Percentiles rank a stretch among this genome's conserved stretches.
Conservation (phyloP, 768 basidiomycete genomes). For the Roridomyces roridus region DNA sequence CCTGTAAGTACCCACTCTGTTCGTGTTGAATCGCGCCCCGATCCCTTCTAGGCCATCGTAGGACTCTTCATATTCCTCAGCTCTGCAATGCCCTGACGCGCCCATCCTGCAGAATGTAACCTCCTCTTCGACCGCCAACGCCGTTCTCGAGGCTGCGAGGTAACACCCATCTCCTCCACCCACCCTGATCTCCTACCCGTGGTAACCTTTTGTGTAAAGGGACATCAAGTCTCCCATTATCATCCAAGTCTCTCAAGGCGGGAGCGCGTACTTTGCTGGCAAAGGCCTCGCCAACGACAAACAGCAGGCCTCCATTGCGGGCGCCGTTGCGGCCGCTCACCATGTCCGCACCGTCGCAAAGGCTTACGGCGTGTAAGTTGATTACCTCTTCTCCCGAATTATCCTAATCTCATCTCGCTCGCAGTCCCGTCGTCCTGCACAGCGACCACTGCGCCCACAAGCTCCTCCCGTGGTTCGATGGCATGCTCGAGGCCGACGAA, state of each 20-base stretch:
- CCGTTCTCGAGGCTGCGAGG: constrained; percentile 95
- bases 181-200: constrained; percentile 1
- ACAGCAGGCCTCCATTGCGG: constrained; percentile 94
- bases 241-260: constrained; percentile 97
- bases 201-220: constrained; percentile 41
- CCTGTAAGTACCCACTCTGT: constrained; percentile 60
- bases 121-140: constrained; percentile 94
- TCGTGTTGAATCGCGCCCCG: background rate
- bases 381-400: background rate
- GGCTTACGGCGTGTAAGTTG: constrained; percentile 87
- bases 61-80: constrained; percentile 38
- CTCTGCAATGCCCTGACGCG: constrained; percentile 9
- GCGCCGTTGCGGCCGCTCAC: constrained; percentile 90
- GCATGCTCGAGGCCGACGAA: constrained; percentile 97
- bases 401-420: background rate
- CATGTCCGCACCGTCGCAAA: constrained; percentile 90
- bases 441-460: constrained; percentile 99
- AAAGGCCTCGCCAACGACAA: constrained; percentile 95
- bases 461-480: constrained; percentile 98
- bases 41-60: constrained; percentile 69
- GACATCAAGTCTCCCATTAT: constrained; percentile 98
- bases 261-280: constrained; percentile 94
- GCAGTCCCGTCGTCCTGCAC: constrained; percentile 94
- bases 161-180: constrained; percentile 36
- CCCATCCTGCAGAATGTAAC: constrained; percentile 79